Evolutionary conservation across 192 early-diverging fungal genomes (phyloP).

Genomic region (Umbelopsis vinacea): DNA sequence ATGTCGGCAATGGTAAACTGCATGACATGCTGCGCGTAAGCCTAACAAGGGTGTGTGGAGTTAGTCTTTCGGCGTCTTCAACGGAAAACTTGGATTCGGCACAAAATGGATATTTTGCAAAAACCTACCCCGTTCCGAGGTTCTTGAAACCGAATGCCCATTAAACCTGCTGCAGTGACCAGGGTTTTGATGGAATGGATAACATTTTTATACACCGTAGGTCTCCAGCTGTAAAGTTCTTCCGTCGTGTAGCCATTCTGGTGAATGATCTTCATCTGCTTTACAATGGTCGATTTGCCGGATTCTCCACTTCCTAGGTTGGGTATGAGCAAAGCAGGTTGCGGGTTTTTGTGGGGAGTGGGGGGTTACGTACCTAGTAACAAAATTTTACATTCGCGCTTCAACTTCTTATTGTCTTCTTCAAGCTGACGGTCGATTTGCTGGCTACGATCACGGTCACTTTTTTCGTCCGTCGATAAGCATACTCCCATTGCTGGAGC

Average conservation of each 20-base stretch:
- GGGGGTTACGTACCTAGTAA: conserved; percentile 57
- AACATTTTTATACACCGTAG: conserved; percentile 86
- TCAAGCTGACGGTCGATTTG: conserved; percentile 66
- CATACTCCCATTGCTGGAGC: conserved; percentile 62
- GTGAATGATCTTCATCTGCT: conserved; percentile 98
- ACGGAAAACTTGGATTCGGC: neutral
- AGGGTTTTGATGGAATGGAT: conserved; percentile 83
- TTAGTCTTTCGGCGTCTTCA: neutral
- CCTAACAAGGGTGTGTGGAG: neutral
- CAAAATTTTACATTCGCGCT: conserved; percentile 77
- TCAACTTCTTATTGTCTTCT: conserved; percentile 59
- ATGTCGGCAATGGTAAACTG: conserved; percentile 59
- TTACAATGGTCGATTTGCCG: conserved; percentile 96
- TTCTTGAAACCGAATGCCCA: conserved; percentile 55
- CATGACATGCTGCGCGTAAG: conserved; percentile 35
- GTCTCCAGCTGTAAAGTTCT: conserved; percentile 74
- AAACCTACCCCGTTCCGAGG: conserved; percentile 51
- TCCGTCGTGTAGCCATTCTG: conserved; percentile 88
- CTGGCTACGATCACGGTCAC: conserved; percentile 51
- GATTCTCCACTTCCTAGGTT: conserved; percentile 81
- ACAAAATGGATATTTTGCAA: too few relatives aligned
- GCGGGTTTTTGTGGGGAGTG: neutral
- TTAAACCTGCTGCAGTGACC: conserved; percentile 69
- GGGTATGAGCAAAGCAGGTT: neutral
- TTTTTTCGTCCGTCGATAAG: conserved; percentile 66